phyloP scores from a whole-genome alignment of 106 monocot genomes.

The Apostasia shenzhenica region DNA sequence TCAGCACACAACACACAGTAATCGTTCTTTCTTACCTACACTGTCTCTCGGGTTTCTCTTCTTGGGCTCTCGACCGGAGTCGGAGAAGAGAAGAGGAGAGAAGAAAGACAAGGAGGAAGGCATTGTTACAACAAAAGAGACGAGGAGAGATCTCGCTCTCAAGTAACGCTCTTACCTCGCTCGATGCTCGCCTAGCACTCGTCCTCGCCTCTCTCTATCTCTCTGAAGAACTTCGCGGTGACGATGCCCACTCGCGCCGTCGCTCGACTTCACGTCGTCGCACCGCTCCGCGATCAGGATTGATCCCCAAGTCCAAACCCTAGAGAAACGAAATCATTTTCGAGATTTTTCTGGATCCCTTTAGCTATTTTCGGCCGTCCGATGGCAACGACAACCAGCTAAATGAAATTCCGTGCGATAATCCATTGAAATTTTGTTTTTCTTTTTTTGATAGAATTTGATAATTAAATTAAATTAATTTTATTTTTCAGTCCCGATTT shows the following conservation, averaged over 20 bases:
- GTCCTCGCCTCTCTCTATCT: conserved; percentile 1
- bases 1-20: conserved; percentile 8
- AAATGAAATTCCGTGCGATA: too few relatives aligned
- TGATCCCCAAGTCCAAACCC: too few relatives aligned
- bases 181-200: conserved; percentile 6
- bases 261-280: background rate
- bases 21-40: conserved; percentile 5
- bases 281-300: too few relatives aligned
- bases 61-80: conserved; percentile 1
- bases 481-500: too few relatives aligned
- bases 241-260: background rate
- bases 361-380: too few relatives aligned
- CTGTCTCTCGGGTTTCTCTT: background rate
- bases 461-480: too few relatives aligned
- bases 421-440: too few relatives aligned
- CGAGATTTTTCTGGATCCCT: too few relatives aligned
- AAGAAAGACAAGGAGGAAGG: conserved; percentile 1
- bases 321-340: too few relatives aligned
- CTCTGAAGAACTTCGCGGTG: background rate
- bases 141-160: background rate
- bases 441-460: too few relatives aligned
- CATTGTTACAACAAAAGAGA: background rate
- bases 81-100: conserved; percentile 7
- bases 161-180: conserved; percentile 8
- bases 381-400: too few relatives aligned